These are phyloP conservation scores for Gaeumannomyces sp. DNA, from an alignment of 2,329 filamentous ascomycete species.

Conservation along the genomic window DNA sequence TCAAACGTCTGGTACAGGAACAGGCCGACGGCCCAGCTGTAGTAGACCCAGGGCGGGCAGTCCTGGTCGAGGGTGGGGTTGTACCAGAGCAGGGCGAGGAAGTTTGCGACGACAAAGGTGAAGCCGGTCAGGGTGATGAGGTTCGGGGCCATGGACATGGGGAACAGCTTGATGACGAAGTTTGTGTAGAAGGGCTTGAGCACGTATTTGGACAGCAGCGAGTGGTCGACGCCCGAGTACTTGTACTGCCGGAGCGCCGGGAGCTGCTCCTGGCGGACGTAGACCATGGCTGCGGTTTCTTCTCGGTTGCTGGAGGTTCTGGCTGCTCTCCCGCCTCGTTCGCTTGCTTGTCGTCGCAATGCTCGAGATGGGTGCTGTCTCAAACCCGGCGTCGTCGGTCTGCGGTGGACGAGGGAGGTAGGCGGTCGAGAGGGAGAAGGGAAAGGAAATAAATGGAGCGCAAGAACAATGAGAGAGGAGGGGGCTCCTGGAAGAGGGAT, in stretches of 20 bases:
- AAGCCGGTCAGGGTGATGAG: conserved; percentile 89
- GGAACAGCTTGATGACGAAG: conserved; percentile 89
- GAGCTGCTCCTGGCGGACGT: conserved; percentile 88
- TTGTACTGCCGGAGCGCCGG: conserved; percentile 89
- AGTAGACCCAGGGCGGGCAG: conserved; percentile 93
- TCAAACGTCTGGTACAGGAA: conserved; percentile 99
- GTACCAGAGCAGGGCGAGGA: conserved; percentile 91
- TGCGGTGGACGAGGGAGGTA: neutral
- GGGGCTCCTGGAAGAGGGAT: too few species aligned
- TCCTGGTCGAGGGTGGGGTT: conserved; percentile 90
- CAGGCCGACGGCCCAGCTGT: conserved; percentile 79
- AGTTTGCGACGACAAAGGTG: conserved; percentile 80
- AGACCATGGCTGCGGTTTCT: conserved; percentile 62
- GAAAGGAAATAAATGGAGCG: neutral
- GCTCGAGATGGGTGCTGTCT: neutral
- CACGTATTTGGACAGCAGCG: conserved; percentile 83
- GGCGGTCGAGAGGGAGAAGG: neutral
- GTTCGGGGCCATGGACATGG: conserved; percentile 87
- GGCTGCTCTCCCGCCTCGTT: too few species aligned
- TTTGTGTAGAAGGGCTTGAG: conserved; percentile 97
- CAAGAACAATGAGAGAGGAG: neutral
- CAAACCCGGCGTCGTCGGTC: neutral
- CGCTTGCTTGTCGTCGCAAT: neutral
- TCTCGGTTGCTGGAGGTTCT: too few species aligned
- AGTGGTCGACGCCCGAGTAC: conserved; percentile 88